phyloP scores from a whole-genome alignment of 2,329 filamentous ascomycete species.

The Calonectria hawksworthii region DNA sequence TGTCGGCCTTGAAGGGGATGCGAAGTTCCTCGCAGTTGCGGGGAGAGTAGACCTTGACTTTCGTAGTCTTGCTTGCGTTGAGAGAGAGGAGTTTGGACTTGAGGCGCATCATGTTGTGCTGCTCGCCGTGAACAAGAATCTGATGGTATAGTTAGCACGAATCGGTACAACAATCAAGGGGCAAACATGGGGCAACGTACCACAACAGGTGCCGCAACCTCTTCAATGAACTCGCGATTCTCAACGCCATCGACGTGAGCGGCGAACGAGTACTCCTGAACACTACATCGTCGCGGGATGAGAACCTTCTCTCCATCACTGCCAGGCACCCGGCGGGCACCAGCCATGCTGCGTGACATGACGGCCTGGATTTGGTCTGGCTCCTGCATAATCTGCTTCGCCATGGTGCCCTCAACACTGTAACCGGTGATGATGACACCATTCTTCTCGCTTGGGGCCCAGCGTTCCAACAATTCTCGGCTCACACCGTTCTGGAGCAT shows the following conservation, averaged over 20 bases:
- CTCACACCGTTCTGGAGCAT: conserved; percentile 99
- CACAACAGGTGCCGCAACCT: conserved; percentile 91
- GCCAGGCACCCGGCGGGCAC: conserved; percentile 71
- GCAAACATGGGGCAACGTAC: conserved; percentile 67
- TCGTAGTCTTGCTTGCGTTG: conserved; percentile 83
- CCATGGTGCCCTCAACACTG: conserved; percentile 98
- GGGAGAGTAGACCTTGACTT: conserved; percentile 93
- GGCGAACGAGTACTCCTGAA: conserved; percentile 95
- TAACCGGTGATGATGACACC: conserved; percentile 99
- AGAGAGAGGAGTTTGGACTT: conserved; percentile 96
- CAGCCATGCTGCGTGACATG: conserved; percentile 81
- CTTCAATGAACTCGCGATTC: conserved; percentile 97
- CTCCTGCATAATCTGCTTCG: conserved; percentile 93
- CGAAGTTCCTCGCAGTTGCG: conserved; percentile 95
- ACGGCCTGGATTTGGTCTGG: conserved; percentile 95
- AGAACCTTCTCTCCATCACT: conserved; percentile 87
- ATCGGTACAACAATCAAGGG: neutral
- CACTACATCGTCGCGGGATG: conserved; percentile 92
- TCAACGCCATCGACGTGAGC: conserved; percentile 97
- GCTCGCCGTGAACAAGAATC: conserved; percentile 97
- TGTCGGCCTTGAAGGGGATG: conserved; percentile 96
- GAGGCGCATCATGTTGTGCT: conserved; percentile 97
- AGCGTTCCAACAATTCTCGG: conserved; percentile 90
- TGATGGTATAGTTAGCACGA: conserved; percentile 51
- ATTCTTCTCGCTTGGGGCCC: conserved; percentile 96